A percentile compares a stretch with the other conserved stretches of the same genome.
phyloP scores from a whole-genome alignment of 2,329 filamentous ascomycete genomes.

The Colletotrichum sansevieriae region DNA sequence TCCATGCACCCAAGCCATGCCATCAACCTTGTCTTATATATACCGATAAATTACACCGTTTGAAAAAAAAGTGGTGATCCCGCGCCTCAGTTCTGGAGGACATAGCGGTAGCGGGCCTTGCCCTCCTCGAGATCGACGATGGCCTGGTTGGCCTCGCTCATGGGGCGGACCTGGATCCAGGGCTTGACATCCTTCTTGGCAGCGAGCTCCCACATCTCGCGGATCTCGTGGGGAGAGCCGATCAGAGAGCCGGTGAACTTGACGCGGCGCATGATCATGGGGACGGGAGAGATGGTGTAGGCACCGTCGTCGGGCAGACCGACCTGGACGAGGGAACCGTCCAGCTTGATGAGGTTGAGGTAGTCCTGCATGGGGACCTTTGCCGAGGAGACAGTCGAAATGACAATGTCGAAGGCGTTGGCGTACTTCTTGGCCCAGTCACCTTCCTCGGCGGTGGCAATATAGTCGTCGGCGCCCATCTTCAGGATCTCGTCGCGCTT shows the following conservation, averaged over 20 bases:
- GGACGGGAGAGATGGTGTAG: constrained; percentile 61
- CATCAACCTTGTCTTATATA: constrained; percentile 35
- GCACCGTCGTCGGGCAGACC: constrained; percentile 62
- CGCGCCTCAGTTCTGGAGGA: constrained; percentile 56
- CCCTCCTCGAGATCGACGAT: constrained; percentile 68
- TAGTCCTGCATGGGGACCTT: constrained; percentile 67
- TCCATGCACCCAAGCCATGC: constrained; percentile 34
- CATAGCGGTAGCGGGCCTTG: constrained; percentile 63
- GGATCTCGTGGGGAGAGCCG: constrained; percentile 66
- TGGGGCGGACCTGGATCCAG: constrained; percentile 66
- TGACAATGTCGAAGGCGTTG: constrained; percentile 67
- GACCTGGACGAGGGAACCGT: constrained; percentile 72
- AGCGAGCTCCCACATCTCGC: constrained; percentile 70
- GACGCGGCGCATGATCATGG: constrained; percentile 68
- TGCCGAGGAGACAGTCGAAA: constrained; percentile 65
- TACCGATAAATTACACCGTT: neutral
- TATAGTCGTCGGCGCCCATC: constrained; percentile 68
- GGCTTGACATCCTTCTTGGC: constrained; percentile 68
- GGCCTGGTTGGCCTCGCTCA: constrained; percentile 67
- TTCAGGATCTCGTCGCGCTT: constrained; percentile 69
- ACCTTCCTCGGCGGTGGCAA: constrained; percentile 59
- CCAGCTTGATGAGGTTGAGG: constrained; percentile 66
- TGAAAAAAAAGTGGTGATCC: neutral
- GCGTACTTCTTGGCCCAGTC: constrained; percentile 68
- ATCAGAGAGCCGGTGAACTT: constrained; percentile 62